Conservation (phyloP, 768 basidiomycete species). For the Coprinopsis strossmayeri region DNA sequence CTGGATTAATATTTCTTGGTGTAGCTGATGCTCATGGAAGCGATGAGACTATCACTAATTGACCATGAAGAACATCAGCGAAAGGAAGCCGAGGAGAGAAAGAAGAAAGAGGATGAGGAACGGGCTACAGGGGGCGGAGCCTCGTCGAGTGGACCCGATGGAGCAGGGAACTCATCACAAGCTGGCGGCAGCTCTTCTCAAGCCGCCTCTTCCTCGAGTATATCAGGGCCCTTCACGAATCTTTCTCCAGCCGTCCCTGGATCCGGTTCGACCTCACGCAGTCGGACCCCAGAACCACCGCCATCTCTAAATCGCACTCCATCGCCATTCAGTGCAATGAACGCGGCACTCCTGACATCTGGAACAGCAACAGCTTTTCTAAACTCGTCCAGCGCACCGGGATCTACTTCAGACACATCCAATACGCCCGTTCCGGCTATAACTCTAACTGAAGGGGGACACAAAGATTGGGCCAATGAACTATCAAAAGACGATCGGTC, state of each 20-base stretch:
- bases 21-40: constrained; percentile 98
- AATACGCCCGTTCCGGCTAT: not conserved
- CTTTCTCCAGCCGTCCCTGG: too few species aligned
- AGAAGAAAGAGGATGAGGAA: constrained; percentile 38
- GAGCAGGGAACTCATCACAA: constrained; percentile 17
- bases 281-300: constrained; percentile 29
- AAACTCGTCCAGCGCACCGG: constrained; percentile 2
- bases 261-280: constrained; percentile 25
- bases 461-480: not conserved
- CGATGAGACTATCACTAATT: constrained; percentile 90
- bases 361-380: constrained; percentile 41
- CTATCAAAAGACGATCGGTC: not conserved
- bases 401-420: not conserved
- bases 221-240: constrained; percentile 19
- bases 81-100: constrained; percentile 65
- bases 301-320: constrained; percentile 26
- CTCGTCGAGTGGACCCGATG: constrained; percentile 11
- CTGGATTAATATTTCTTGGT: constrained; percentile 1
- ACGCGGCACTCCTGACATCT: constrained; percentile 36
- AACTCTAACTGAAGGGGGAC: not conserved
- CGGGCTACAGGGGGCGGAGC: constrained; percentile 24
- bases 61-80: constrained; percentile 94
- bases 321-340: constrained; percentile 39
- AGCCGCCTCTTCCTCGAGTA: too few species aligned
- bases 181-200: too few species aligned